A percentile compares a stretch with the other conserved stretches of the same genome.
These are phyloP conservation scores for Bodo saltans DNA, from an alignment of 78 protist species.

Conservation along the genomic window DNA sequence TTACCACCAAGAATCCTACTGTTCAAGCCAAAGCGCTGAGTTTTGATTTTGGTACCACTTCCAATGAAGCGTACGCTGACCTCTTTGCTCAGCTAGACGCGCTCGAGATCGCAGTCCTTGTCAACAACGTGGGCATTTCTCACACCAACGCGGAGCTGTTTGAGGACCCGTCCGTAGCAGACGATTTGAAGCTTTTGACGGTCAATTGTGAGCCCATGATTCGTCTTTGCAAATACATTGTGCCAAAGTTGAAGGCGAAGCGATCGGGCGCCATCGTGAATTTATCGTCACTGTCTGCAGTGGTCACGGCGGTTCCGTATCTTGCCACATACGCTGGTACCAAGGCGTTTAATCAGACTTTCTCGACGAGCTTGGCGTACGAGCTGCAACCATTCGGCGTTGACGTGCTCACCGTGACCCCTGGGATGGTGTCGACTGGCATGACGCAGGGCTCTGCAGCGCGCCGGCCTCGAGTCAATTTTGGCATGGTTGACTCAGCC, in stretches of 20 bases:
- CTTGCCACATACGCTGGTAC: conserved; percentile 38
- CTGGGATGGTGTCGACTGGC: not conserved
- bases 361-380: not conserved
- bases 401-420: conserved; percentile 15
- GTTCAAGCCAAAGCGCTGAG: not conserved
- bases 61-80: not conserved
- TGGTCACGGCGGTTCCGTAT: conserved; percentile 15
- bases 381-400: not conserved
- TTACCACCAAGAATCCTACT: not conserved
- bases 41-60: conserved; percentile 13
- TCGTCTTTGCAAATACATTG: not conserved
- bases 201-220: conserved; percentile 13
- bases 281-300: conserved; percentile 26
- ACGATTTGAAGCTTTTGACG: not conserved
- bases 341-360: conserved; percentile 32
- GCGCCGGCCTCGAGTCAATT: too few species aligned
- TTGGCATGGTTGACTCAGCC: too few species aligned
- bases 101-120: conserved; percentile 26
- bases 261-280: conserved; percentile 37
- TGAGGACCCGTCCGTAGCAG: conserved; percentile 1
- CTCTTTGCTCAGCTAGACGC: not conserved
- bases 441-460: conserved; percentile 33
- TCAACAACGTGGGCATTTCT: conserved; percentile 51
- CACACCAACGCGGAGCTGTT: conserved; percentile 8
- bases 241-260: conserved; percentile 3